Evolutionary conservation across 129 eudicot species (phyloP), one percentile per base, ranked within the genome.

Genomic region (Oenanthe sinensis): DNA sequence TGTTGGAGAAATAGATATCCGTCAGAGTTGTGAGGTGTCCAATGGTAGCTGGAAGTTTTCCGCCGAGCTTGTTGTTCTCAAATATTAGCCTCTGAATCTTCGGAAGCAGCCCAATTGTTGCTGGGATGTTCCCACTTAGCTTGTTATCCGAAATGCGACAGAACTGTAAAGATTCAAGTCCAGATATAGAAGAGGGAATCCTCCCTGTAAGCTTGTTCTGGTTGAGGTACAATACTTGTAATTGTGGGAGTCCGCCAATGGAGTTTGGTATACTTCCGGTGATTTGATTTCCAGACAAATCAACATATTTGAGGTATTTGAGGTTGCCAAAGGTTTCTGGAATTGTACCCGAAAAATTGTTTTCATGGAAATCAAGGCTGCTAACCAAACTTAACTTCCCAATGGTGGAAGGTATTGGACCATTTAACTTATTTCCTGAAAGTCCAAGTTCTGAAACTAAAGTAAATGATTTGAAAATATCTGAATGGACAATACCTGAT

Each of bases 1-100:
- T 93, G 78, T 88, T 87, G 47, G 96, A 86, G 50, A 93, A 87
- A 78, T 78, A 87, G 16, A 93, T 16, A 60, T 83, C 89, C 0
- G 85, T 86, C 33, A 93, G 88, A 47, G 79, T 82, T 33, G 62
- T 70, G 52, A 93, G 87, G 68, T 82, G 72, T 26, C 97, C 97
- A 1, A 93, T 83, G 44, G 88, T 88, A 33, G 88, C 74, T 2
- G 98, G 98, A 49, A 93, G 80, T 44, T 83, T 81, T 74, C 98
- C 98, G 12, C 81, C 84, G 74, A 93, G 87, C 74, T 50, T 81
- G 75, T 93, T 93, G 85, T 91, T 93, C 71, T 91, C 90, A 13
- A 90, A 86, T 42, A 84, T 82, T 75, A 93, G 83, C 79, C 93
- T 86, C 84, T 84, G 84, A 74, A 93, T 78, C 79, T 81, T 82